Base-by-base conservation (phyloP, 2,329 filamentous ascomycete species). In the Graphilbum sp. region DNA sequence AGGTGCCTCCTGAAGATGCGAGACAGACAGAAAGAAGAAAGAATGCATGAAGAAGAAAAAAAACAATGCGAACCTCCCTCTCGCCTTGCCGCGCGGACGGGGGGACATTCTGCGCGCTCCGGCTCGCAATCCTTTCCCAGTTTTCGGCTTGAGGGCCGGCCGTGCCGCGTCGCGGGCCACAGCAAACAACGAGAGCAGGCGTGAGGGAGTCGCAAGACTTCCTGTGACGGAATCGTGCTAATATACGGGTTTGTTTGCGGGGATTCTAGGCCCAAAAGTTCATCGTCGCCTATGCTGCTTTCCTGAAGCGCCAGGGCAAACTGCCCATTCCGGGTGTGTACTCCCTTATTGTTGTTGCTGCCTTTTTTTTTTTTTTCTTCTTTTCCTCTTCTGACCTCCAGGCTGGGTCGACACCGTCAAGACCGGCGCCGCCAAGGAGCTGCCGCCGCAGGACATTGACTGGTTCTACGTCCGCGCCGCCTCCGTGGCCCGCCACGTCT, bases 401-500 rank as follows among this genome's bases (percentile, higher is more conserved):
- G 86, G 85, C 72, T 96, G 88, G 88, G 88, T 95, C 64, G 90
- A 98, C 64, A 95, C 88, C 59, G 90, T 96, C 71, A 98, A 98
- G 82, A 95, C 88, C 54, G 88, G 85, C 57, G 75, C 79, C 61
- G 81, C 82, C 63, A 94, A 94, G 69, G 90, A 98, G 74, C 82
- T 98, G 54, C 88, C 88, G 58, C 90, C 88, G 58, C 87, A 96
- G 77, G 81, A 87, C 65, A 84, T 87, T 61, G 90, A 98, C 76
- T 98, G 90, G 90, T 92, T 77, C 72, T 83, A 78, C 66, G 64
- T 77, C 62, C 87, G 90, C 60, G 87, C 88, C 56, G 90, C 90
- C 55, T 78, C 88, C 51, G 80, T 98, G 61, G 90, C 90, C 58
- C 86, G 87, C 60, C 88, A 96, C 75, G 79, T 98, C 73, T 98